Evolutionary conservation across 1,284 basidiomycete species (phyloP), one percentile per base, ranked within the genome.

Genomic region (Heterobasidion parviporum): DNA sequence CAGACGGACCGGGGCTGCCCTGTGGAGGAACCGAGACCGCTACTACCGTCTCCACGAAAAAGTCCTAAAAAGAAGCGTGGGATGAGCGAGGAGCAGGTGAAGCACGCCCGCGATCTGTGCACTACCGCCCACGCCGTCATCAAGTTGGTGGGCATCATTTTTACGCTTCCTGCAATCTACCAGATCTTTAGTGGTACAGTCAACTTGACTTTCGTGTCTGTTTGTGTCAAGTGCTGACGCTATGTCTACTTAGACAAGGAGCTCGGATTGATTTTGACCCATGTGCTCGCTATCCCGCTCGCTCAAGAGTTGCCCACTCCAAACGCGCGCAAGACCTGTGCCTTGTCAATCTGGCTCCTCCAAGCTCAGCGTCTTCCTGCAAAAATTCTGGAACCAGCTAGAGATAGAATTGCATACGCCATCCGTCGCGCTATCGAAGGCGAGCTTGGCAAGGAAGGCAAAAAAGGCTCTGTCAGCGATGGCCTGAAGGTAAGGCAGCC

Each of bases 401-500:
- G 74, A 10, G 78, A 82, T 60, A 76, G 83, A 35, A 87, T 92
- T 45, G 76, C 82, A 1, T 82, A 80, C 56, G 85, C 86, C 2
- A 66, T 92, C 8, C 77, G 80, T 54, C 81, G 88, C 41, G 89
- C 83, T n/a, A 79, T 92, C 59, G 84, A 87, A 56, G 89, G 89
- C 10, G 85, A 90, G 58, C 79, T 92, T 16, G 89, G 89, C 3
- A 88, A 88, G 64, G 89, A 92, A 68, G 89, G 89, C 8, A 91
- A 91, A 72, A 91, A 88, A 62, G 89, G 89, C 0, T 81, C 88
- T 2, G 77, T 76, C 2, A 83, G 76, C 44, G 89, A 92, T 65
- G 87, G 85, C 16, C 74, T 90, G 49, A 87, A 82, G 78, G 87
- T 85, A 64, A 56, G 65, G 63, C 54, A 60, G 1, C 26, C 43